Evolutionary conservation across 257 asterid species (phyloP).

Genomic region (Paulownia fortunei): DNA sequence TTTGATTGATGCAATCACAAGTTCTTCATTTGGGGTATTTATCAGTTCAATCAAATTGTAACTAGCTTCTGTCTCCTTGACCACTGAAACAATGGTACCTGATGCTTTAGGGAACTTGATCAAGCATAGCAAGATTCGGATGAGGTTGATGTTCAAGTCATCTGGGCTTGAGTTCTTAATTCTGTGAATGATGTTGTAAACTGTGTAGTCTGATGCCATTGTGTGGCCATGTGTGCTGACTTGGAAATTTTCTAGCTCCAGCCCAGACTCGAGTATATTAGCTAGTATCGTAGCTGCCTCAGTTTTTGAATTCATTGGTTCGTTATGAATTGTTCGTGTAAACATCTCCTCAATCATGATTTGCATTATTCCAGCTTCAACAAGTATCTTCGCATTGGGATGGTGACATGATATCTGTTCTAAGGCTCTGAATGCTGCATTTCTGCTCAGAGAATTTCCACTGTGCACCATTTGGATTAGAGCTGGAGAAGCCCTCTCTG

Average conservation of each 20-base stretch:
- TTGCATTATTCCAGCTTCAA: conserved; percentile 62
- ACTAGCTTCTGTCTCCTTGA: conserved; percentile 77
- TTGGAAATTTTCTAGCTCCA: conserved; percentile 53
- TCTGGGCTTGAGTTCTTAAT: conserved; percentile 60
- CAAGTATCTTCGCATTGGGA: conserved; percentile 53
- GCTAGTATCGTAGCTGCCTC: conserved; percentile 78
- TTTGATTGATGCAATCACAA: conserved; percentile 59
- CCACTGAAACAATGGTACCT: conserved; percentile 61
- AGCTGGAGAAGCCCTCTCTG: conserved; percentile 74
- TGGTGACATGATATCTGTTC: conserved; percentile 63
- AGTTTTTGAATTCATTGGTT: conserved; percentile 52
- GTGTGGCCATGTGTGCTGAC: conserved; percentile 66
- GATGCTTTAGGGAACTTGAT: conserved; percentile 64
- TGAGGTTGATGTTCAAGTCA: conserved; percentile 63
- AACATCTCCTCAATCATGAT: conserved; percentile 77
- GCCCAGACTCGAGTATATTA: conserved; percentile 69
- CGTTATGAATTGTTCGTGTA: conserved; percentile 43
- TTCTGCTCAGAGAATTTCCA: conserved; percentile 52
- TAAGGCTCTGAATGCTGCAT: conserved; percentile 75
- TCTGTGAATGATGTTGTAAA: conserved; percentile 57
- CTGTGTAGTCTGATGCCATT: conserved; percentile 69
- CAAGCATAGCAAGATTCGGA: conserved; percentile 58
- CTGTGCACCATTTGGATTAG: conserved; percentile 66
- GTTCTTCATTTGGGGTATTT: conserved; percentile 65
- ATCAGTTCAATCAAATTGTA: conserved; percentile 68